A percentile compares a stretch with the other conserved stretches of the same genome.
Conservation (phyloP, 1,139 yeast species). For the Sugiyamaella japonica region DNA sequence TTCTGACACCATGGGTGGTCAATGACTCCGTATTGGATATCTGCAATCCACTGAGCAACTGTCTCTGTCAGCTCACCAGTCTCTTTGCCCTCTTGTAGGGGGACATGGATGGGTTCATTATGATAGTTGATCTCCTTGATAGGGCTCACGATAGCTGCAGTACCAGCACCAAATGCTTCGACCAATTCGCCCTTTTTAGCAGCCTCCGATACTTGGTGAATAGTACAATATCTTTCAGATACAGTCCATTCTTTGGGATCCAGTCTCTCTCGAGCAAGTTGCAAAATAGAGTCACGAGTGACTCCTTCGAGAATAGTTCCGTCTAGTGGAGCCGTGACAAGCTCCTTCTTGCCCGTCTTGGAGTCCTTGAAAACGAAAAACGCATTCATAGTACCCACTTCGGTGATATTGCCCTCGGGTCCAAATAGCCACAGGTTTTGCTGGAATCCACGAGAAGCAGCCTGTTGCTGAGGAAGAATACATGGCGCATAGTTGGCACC, state of each 20-base stretch:
- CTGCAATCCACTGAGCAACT: constrained; percentile 80
- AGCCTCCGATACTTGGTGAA: constrained; percentile 73
- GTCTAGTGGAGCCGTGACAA: constrained; percentile 94
- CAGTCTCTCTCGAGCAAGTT: constrained; percentile 71
- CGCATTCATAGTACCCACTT: constrained; percentile 97
- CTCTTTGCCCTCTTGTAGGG: constrained; percentile 74
- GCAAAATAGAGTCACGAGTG: constrained; percentile 85
- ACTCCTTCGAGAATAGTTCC: constrained; percentile 98
- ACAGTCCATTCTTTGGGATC: constrained; percentile 74
- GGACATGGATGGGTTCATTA: constrained; percentile 70
- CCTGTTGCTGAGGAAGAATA: constrained; percentile 81
- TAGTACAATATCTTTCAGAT: constrained; percentile 78
- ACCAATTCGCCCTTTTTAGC: constrained; percentile 78
- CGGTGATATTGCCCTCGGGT: constrained; percentile 84
- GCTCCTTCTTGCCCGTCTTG: constrained; percentile 78
- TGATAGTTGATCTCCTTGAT: constrained; percentile 82
- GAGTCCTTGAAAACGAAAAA: constrained; percentile 76
- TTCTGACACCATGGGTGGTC: constrained; percentile 50
- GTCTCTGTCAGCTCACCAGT: constrained; percentile 75
- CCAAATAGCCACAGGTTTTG: constrained; percentile 98
- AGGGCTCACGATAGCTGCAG: constrained; percentile 96
- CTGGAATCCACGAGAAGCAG: constrained; percentile 85
- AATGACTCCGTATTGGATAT: constrained; percentile 83
- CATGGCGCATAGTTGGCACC: constrained; percentile 99
- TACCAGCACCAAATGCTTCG: constrained; percentile 98